Percentiles rank a stretch among this genome's conserved stretches.
phyloP scores from a whole-genome alignment of 2,329 filamentous ascomycete genomes.

The Talaromyces sp. region DNA sequence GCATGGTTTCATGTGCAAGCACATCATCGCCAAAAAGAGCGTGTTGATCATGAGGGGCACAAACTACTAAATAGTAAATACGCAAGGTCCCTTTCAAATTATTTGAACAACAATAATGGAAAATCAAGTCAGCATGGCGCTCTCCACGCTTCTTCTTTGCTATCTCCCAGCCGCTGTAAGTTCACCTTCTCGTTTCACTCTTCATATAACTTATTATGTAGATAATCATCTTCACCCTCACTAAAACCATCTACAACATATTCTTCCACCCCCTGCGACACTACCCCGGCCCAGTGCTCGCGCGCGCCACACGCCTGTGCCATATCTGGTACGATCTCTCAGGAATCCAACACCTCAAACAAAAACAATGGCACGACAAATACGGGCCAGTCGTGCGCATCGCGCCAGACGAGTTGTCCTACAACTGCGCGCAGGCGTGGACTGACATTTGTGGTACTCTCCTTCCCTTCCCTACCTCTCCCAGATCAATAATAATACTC shows the following conservation, averaged over 20 bases:
- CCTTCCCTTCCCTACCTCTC: constrained; percentile 7
- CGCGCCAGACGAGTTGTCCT: constrained; percentile 38
- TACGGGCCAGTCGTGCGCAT: constrained; percentile 36
- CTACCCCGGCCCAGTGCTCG: constrained; percentile 3
- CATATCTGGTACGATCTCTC: constrained; percentile 9
- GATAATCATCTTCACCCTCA: not conserved
- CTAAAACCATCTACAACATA: constrained; percentile 1
- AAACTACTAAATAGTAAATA: no score
- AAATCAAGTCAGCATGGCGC: not conserved
- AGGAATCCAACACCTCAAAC: constrained; percentile 18
- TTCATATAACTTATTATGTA: not conserved
- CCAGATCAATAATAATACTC: no score
- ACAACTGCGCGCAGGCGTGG: constrained; percentile 32
- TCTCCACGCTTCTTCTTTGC: not conserved
- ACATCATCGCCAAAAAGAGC: no score
- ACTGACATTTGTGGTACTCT: constrained; percentile 35
- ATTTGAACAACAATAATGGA: no score
- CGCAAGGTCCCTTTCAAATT: no score
- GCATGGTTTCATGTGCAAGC: no score
- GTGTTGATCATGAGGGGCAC: no score
- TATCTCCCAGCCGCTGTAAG: not conserved
- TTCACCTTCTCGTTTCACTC: not conserved
- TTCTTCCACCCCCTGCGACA: not conserved
- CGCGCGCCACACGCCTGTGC: constrained; percentile 6
- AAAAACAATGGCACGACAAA: constrained; percentile 22